Conservation (phyloP, 2,329 filamentous ascomycete species). For the Fusarium caatingaense region DNA sequence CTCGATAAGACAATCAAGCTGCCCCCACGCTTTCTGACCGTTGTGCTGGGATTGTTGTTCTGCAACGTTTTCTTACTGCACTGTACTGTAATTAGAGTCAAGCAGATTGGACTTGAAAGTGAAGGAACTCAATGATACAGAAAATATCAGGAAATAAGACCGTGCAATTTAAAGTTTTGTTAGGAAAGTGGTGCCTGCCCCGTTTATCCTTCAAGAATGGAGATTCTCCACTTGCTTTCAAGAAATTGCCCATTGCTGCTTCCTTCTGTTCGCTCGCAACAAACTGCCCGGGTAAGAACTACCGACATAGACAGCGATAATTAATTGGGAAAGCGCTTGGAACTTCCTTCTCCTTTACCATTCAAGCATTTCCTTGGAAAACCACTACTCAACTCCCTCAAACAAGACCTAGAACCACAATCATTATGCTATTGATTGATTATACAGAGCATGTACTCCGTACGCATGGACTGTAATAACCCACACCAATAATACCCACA, state of each 20-base stretch:
- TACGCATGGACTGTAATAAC: background rate
- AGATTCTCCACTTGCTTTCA: background rate
- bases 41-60: conserved; percentile 34
- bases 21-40: conserved; percentile 31
- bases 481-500: conserved; percentile 24
- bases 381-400: background rate
- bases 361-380: background rate
- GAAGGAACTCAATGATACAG: conserved; percentile 3
- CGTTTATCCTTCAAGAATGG: background rate
- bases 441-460: background rate
- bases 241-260: conserved; percentile 2
- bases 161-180: conserved; percentile 19
- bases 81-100: background rate
- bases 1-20: conserved; percentile 34
- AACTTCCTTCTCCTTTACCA: no score
- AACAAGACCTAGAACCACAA: background rate
- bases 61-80: background rate
- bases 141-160: background rate
- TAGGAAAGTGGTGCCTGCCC: conserved; percentile 7
- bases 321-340: background rate
- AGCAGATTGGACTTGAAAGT: conserved; percentile 1
- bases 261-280: background rate
- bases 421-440: conserved; percentile 13
- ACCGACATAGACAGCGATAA: background rate
- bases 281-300: background rate